A percentile compares a stretch with the other conserved stretches of the same genome.
These are phyloP conservation scores for Neurospora sp. DNA, from an alignment of 495 filamentous ascomycete genomes.

Conservation along the genomic window DNA sequence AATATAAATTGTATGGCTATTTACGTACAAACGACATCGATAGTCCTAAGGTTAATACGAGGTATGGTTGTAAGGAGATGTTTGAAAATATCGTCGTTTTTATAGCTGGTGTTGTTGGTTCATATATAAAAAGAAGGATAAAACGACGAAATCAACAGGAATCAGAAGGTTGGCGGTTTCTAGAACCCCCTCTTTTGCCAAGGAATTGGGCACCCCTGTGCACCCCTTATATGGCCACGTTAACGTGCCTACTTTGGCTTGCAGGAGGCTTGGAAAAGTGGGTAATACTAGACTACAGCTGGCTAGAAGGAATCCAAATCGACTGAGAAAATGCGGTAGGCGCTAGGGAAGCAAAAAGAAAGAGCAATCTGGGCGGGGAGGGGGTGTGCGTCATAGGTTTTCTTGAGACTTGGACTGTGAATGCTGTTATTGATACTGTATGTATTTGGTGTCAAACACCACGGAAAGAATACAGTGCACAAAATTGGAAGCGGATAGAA, in stretches of 20 bases:
- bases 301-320: too few species aligned
- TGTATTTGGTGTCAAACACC: neutral
- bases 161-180: neutral
- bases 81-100: neutral
- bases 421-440: neutral
- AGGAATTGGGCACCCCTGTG: too few species aligned
- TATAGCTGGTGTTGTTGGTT: neutral
- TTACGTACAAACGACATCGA: neutral
- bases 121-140: neutral
- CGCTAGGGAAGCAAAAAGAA: neutral
- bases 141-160: neutral
- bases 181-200: neutral
- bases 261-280: too few species aligned
- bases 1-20: neutral
- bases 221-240: too few species aligned
- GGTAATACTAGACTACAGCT: too few species aligned
- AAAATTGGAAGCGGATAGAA: slow-evolving; percentile 3
- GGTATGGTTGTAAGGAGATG: neutral
- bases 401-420: neutral
- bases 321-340: neutral
- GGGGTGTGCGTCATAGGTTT: neutral
- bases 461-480: slow-evolving; percentile 2
- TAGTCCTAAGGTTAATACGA: neutral
- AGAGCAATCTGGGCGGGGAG: neutral
- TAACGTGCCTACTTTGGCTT: too few species aligned